Conservation (phyloP, 768 basidiomycete genomes). For the Phylloporus scabripes region DNA sequence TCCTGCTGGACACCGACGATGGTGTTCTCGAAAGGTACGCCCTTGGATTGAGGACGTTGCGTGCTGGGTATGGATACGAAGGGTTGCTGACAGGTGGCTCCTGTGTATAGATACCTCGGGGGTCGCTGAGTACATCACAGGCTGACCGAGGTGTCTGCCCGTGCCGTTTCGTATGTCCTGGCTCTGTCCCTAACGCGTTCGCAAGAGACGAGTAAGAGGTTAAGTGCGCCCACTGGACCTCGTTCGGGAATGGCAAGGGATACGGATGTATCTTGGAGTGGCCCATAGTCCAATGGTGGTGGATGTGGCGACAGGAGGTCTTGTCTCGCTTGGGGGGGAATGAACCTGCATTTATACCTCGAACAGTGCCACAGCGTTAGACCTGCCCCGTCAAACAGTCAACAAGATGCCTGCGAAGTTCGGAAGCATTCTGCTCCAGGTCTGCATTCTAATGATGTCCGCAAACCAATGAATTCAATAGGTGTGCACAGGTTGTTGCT, state of each 20-base stretch:
- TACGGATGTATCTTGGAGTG: slow-evolving; percentile 11
- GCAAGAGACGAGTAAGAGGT: slow-evolving; percentile 24
- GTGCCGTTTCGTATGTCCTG: slow-evolving; percentile 9
- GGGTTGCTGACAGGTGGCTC: slow-evolving; percentile 15
- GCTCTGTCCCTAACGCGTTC: slow-evolving; percentile 18
- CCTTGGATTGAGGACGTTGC: slow-evolving; percentile 25
- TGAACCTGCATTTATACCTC: slow-evolving; percentile 18
- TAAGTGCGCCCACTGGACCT: slow-evolving; percentile 11
- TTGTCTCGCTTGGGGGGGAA: background rate
- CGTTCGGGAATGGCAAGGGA: slow-evolving; percentile 18
- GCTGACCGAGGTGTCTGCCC: slow-evolving; percentile 1
- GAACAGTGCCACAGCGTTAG: slow-evolving; percentile 15
- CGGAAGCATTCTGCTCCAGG: background rate
- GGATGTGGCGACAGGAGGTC: background rate
- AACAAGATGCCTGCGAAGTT: slow-evolving; percentile 1
- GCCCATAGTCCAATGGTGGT: slow-evolving; percentile 14
- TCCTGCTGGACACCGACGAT: slow-evolving; percentile 6
- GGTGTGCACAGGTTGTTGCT: background rate
- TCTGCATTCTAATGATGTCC: slow-evolving; percentile 6
- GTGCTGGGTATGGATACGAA: slow-evolving; percentile 27
- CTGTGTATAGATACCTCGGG: slow-evolving; percentile 15
- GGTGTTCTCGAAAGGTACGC: slow-evolving; percentile 13
- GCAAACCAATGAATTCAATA: slow-evolving; percentile 1
- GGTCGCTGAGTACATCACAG: slow-evolving; percentile 5
- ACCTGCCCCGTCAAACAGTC: background rate